Conservation (phyloP, 2,329 filamentous ascomycete genomes). For the Simplicillium aogashimaense region DNA sequence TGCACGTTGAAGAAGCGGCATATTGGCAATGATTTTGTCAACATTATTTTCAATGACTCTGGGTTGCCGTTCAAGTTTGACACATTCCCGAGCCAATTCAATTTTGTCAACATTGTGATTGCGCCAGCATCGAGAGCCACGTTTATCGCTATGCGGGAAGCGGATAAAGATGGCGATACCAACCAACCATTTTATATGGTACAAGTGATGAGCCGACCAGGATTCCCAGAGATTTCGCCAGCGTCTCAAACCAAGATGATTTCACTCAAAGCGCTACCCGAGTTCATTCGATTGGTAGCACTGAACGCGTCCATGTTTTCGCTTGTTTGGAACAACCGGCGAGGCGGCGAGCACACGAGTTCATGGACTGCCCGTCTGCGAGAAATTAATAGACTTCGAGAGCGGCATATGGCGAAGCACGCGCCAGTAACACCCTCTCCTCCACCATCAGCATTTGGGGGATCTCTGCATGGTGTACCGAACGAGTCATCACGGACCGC, state of each 20-base stretch:
- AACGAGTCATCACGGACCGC: slow-evolving; percentile 27
- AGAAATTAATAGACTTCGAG: slow-evolving; percentile 74
- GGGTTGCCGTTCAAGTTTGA: slow-evolving; percentile 82
- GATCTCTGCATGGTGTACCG: slow-evolving; percentile 8
- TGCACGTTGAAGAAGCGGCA: slow-evolving; percentile 85
- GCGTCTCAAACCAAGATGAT: slow-evolving; percentile 85
- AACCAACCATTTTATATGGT: slow-evolving; percentile 69
- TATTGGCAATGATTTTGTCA: slow-evolving; percentile 96
- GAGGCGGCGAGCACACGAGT: slow-evolving; percentile 74
- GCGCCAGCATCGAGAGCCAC: slow-evolving; percentile 73
- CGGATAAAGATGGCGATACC: slow-evolving; percentile 22
- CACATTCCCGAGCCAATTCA: slow-evolving; percentile 90
- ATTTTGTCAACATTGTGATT: slow-evolving; percentile 94
- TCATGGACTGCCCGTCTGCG: slow-evolving; percentile 82
- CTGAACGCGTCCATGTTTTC: slow-evolving; percentile 93
- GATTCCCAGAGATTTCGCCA: slow-evolving; percentile 85
- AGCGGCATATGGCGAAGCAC: slow-evolving; percentile 46
- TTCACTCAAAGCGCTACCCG: slow-evolving; percentile 69
- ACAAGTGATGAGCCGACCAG: slow-evolving; percentile 76
- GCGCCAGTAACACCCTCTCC: slow-evolving; percentile 13
- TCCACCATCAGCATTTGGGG: slow-evolving; percentile 12
- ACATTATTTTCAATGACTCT: slow-evolving; percentile 96
- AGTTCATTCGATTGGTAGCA: slow-evolving; percentile 79
- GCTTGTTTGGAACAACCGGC: slow-evolving; percentile 72
- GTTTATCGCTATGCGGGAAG: slow-evolving; percentile 55